Base-by-base conservation (phyloP, 2,329 filamentous ascomycete genomes). In the Xylaria sp. region DNA sequence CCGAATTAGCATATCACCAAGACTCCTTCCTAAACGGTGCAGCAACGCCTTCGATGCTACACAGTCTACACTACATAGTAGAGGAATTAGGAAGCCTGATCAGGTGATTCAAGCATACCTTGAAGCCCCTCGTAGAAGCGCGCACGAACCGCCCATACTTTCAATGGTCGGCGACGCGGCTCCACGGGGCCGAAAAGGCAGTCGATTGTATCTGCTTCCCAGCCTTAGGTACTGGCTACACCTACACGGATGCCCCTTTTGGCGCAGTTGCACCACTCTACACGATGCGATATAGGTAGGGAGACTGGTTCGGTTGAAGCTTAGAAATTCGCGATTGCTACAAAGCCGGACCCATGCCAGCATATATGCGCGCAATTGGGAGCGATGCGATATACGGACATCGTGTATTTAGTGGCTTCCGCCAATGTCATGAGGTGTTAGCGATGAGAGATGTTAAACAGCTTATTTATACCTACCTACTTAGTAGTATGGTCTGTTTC, bases 81-180 rank as follows among this genome's bases (percentile, higher is more conserved):
- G 7, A 5, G 12, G 54, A 15, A 15, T 54, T 15, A 28, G 28
- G 18, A 55, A 13, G 32, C 54, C 55, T 28, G 18, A 28, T 44
- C 55, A 9, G 55, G 55, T 44, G 18, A 20, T 32, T 46, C 3
- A 28, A 58, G 18, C 15, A n/a, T 46, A n/a, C 34, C 39, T 12
- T 20, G 15, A 34, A n/a, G 28, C 56, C 52, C 15, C 25, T 34
- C 28, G 28, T 28, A 13, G 39, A 50, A 46, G 52, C 28, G 41
- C 34, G 18, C 51, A 51, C 50, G 13, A 13, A 61, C 56, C 37
- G 34, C 25, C 28, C 48, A 50, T 28, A 32, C 46, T 56, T 32
- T 56, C 44, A 41, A 66, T 63, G 58, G 63, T 37, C 39, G 46
- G 41, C 50, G 51, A 66, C 57, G 41, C 50, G 64, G 64, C 41